Conservation (phyloP, 441 rosid species). For the Aleurites moluccanus region DNA sequence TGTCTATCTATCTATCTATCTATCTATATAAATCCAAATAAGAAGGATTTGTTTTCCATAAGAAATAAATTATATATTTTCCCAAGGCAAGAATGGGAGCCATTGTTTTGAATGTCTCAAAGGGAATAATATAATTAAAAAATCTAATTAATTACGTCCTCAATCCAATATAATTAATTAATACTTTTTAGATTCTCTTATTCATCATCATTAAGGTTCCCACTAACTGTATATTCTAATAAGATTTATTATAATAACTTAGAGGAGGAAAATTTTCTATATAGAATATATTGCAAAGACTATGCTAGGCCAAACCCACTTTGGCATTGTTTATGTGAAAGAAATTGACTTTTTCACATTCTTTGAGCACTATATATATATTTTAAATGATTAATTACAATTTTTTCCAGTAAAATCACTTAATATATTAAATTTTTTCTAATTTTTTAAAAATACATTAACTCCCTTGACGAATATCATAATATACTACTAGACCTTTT, state of each 20-base stretch:
- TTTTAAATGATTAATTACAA: no score
- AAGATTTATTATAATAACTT: background rate
- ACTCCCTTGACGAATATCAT: no score
- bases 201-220: background rate
- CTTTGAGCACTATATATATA: background rate
- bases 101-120: background rate
- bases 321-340: background rate
- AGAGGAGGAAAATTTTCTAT: background rate
- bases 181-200: background rate
- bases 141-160: background rate
- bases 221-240: background rate
- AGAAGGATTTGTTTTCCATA: background rate
- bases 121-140: background rate
- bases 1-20: no score
- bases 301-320: background rate
- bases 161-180: background rate
- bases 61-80: background rate
- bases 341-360: background rate
- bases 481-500: no score
- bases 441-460: no score
- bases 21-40: no score
- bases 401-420: no score
- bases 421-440: no score
- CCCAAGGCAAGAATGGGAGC: background rate
- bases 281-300: background rate